Base-by-base conservation (phyloP, 805 yeast species). In the Wickerhamomyces canadensis region DNA sequence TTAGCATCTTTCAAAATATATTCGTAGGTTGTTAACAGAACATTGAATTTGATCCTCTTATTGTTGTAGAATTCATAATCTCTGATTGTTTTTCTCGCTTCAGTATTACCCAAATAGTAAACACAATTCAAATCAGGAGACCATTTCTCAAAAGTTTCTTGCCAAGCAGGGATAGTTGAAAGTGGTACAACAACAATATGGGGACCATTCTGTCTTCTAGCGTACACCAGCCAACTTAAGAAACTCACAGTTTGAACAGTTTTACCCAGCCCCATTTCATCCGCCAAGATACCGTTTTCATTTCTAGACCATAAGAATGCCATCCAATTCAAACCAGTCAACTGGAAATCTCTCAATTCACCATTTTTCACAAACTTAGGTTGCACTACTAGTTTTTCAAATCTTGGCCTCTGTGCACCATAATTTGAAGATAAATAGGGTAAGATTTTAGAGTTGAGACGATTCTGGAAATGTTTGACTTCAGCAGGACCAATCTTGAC, bases 291-390 rank as follows among this genome's bases (percentile, higher is more conserved):
- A 38, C 98, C 98, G 60, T 93, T 93, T 64, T 93, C 97, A 61
- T 91, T 86, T 53, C 97, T 76, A 4, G 96, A 86, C 98, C 98
- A 93, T 43, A 93, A 67, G 58, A 91, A 93, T 0, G 98, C 98
- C 98, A 93, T 93, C 99, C 99, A 93, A 62, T 93, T 93, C 44
- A 93, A 73, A 39, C 99, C 99, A 0, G 98, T 93, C 59, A 93
- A 72, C 67, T 93, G 99, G 74, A 93, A 93, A 65, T 93, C 98
- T 59, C 98, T 78, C 46, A 93, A 71, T 58, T 84, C 93, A 35
- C 97, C 96, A 54, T 83, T 80, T 57, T 88, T 88, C 47, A 93
- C 80, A 55, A 83, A 93, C 12, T 80, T 70, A 1, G 99, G 99
- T 62, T 93, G 99, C 37, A 72, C 72, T 21, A 74, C 74, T 36